These are phyloP conservation scores for Beauveria caledonica DNA, from an alignment of 2,329 filamentous ascomycete species.

Conservation along the genomic window DNA sequence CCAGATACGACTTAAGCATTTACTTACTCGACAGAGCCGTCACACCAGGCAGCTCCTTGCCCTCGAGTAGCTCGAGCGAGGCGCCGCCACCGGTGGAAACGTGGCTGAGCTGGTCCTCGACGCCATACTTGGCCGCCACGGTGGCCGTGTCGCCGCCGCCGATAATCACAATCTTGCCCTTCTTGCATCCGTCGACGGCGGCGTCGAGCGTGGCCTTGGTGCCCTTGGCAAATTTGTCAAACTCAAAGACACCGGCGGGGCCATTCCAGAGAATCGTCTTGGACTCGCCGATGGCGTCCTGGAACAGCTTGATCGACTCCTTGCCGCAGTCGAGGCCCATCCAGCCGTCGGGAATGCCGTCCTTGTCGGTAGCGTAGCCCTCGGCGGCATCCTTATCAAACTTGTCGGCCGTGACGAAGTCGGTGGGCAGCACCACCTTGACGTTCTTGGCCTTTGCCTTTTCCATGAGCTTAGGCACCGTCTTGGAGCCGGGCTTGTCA, in stretches of 20 bases:
- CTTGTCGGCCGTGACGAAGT: slow-evolving; percentile 95
- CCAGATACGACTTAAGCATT: slow-evolving; percentile 20
- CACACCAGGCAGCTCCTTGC: slow-evolving; percentile 94
- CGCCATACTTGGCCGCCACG: slow-evolving; percentile 92
- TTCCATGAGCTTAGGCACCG: slow-evolving; percentile 74
- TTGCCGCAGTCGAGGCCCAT: slow-evolving; percentile 94
- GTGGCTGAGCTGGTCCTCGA: slow-evolving; percentile 95
- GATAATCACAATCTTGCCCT: slow-evolving; percentile 94
- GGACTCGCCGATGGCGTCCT: slow-evolving; percentile 75
- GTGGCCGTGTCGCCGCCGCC: slow-evolving; percentile 97
- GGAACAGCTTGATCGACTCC: slow-evolving; percentile 81
- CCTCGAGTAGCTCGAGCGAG: slow-evolving; percentile 91
- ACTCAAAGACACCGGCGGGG: slow-evolving; percentile 93
- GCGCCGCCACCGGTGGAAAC: slow-evolving; percentile 96
- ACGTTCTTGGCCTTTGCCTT: slow-evolving; percentile 97
- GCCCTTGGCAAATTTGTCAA: slow-evolving; percentile 85
- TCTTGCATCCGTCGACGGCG: slow-evolving; percentile 68
- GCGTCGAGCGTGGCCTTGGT: slow-evolving; percentile 91
- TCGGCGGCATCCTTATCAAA: slow-evolving; percentile 78
- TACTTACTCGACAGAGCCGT: slow-evolving; percentile 76
- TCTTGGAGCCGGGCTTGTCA: slow-evolving; percentile 90
- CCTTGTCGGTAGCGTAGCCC: slow-evolving; percentile 73
- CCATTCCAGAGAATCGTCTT: slow-evolving; percentile 99
- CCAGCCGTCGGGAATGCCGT: slow-evolving; percentile 93
- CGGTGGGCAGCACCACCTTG: slow-evolving; percentile 86